Evolutionary conservation across 371 early-diverging fungal species (phyloP).

Genomic region (Mucor indicus): DNA sequence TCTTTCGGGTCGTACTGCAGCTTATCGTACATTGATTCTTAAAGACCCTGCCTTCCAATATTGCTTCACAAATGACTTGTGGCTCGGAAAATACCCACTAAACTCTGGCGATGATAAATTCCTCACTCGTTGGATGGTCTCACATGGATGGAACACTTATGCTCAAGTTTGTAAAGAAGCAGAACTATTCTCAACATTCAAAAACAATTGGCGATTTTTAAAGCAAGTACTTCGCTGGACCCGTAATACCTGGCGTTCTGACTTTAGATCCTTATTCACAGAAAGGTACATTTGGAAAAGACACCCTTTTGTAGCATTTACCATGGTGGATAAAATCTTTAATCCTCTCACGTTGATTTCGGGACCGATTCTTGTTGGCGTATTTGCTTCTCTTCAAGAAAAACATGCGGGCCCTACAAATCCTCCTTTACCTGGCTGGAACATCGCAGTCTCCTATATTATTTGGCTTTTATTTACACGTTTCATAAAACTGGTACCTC

Average conservation of each 20-base stretch:
- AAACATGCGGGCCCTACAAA: constrained; percentile 24
- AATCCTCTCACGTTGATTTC: constrained; percentile 72
- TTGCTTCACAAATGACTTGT: constrained; percentile 69
- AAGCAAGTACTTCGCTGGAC: constrained; percentile 75
- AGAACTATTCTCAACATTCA: constrained; percentile 70
- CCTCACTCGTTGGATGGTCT: constrained; percentile 75
- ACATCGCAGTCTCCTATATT: constrained; percentile 59
- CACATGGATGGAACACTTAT: constrained; percentile 69
- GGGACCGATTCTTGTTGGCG: constrained; percentile 62
- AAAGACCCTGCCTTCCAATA: constrained; percentile 73
- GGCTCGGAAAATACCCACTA: constrained; percentile 68
- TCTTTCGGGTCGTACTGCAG: constrained; percentile 76
- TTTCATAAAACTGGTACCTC: constrained; percentile 69
- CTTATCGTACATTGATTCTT: constrained; percentile 70
- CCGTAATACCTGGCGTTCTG: constrained; percentile 76
- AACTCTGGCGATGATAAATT: constrained; percentile 81
- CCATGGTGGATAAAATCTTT: constrained; percentile 76
- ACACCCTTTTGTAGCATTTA: constrained; percentile 73
- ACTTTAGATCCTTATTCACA: constrained; percentile 61
- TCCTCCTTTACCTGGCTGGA: constrained; percentile 52
- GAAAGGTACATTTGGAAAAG: constrained; percentile 65
- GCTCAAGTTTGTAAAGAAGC: constrained; percentile 75
- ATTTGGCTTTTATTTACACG: constrained; percentile 67
- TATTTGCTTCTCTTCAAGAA: constrained; percentile 31
- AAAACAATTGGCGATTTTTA: constrained; percentile 76